Evolutionary conservation across 257 asterid species (phyloP).

Genomic region (Lavandula angustifolia): DNA sequence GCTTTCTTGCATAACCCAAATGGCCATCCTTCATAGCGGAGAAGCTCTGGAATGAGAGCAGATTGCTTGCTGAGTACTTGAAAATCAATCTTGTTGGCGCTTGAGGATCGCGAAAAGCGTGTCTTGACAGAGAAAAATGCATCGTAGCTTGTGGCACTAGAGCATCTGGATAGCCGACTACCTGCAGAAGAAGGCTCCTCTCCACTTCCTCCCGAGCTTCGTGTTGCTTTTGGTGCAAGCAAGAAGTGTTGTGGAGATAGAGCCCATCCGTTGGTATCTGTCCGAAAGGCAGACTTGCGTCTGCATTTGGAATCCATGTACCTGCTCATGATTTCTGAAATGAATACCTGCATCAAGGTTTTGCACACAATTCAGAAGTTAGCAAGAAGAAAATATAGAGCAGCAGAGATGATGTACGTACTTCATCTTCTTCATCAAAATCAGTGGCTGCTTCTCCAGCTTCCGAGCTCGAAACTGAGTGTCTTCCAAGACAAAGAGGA

Average conservation of each 20-base stretch:
- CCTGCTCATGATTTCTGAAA: conserved; percentile 65
- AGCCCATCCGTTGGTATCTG: conserved; percentile 50
- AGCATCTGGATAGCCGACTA: conserved; percentile 51
- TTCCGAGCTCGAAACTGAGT: conserved; percentile 39
- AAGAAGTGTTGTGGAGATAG: conserved; percentile 48
- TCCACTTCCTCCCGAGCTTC: conserved; percentile 27
- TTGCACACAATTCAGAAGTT: background rate
- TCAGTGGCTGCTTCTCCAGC: conserved; percentile 43
- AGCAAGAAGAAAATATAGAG: background rate
- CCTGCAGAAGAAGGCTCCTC: conserved; percentile 46
- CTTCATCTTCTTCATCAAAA: conserved; percentile 70
- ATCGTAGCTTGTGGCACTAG: conserved; percentile 53
- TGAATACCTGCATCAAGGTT: conserved; percentile 54
- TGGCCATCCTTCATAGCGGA: conserved; percentile 80
- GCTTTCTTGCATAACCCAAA: conserved; percentile 73
- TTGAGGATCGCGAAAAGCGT: conserved; percentile 61
- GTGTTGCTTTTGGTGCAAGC: conserved; percentile 20
- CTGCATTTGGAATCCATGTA: conserved; percentile 68
- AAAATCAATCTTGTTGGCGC: conserved; percentile 55
- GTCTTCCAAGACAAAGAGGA: conserved; percentile 43
- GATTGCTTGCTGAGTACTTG: conserved; percentile 40
- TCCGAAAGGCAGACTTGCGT: conserved; percentile 34
- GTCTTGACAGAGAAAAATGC: conserved; percentile 58
- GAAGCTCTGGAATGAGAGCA: conserved; percentile 43
- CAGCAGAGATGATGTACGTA: conserved; percentile 29